Base-by-base conservation (phyloP, 371 early-diverging fungal species). In the Mortierella sp. region DNA sequence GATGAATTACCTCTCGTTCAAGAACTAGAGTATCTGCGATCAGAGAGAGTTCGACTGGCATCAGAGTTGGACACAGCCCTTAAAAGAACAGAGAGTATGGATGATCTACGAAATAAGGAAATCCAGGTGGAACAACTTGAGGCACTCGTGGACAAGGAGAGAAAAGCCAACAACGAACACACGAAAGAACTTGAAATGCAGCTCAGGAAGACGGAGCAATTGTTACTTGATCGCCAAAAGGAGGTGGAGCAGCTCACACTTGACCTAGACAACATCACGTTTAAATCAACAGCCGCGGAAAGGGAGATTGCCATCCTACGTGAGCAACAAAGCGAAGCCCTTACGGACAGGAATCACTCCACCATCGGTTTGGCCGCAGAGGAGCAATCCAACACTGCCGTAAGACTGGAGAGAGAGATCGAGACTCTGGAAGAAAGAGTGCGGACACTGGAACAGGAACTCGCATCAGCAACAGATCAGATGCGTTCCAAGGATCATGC, bases 161-260 rank as follows among this genome's bases (percentile, higher is more conserved):
- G 46, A 42, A 41, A 21, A 21, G 10, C 14, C 47, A 49, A 24
- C 41, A 26, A 27, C 24, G 39, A 39, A 13, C 54, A 28, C 18
- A n/a, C 60, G 1, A 28, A 52, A 19, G 27, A 23, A 4, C 26
- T 72, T 18, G 55, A 61, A 24, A 45, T 23, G 26, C 47, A 65
- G 34, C 43, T 54, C 19, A 23, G 39, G 18, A 50, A 26, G 31
- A 16, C 47, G 12, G 43, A 45, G 43, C 21, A 28, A 0, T 23
- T 61, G 58, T 24, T 66, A 27, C 42, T 51, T 42, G 63, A 66
- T 13, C 61, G 58, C 24, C 67, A 61, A n/a, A 43, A 21, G 24
- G 63, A 62, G 55, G 39, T 50, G 16, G 67, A 58, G 26, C 49
- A 56, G n/a, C 18, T 51, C 39, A 21, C 51, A 47, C 19, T 61